A percentile compares a stretch with the other conserved stretches of the same genome.
These are phyloP conservation scores for Mucor velutinosus DNA, from an alignment of 371 early-diverging fungal species.

Conservation along the genomic window DNA sequence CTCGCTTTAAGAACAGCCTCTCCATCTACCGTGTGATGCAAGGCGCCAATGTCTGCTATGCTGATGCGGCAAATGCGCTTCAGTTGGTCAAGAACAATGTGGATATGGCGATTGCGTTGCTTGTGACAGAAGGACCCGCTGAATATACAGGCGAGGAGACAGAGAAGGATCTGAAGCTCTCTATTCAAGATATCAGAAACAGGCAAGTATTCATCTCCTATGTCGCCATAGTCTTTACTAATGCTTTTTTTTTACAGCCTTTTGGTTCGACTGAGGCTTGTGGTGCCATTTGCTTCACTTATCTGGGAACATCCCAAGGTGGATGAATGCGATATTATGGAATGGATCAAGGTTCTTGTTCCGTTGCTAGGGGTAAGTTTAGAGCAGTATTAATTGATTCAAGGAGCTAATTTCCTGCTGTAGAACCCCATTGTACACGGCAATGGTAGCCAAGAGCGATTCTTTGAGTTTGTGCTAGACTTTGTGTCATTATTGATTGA, in stretches of 20 bases:
- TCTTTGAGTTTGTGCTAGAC: constrained; percentile 65
- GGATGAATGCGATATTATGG: constrained; percentile 50
- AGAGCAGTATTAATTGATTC: too few species aligned
- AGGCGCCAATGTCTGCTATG: constrained; percentile 45
- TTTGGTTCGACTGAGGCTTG: constrained; percentile 51
- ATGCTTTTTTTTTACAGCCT: constrained; percentile 22
- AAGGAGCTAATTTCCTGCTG: background rate
- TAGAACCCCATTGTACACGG: constrained; percentile 63
- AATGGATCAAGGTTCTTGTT: constrained; percentile 45
- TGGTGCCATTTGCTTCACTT: constrained; percentile 58
- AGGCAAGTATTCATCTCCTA: constrained; percentile 22
- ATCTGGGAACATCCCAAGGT: constrained; percentile 59
- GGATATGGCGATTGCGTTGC: constrained; percentile 39
- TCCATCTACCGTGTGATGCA: constrained; percentile 57
- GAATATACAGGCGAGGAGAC: constrained; percentile 22
- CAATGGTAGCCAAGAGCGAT: constrained; percentile 61
- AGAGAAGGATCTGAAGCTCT: constrained; percentile 16
- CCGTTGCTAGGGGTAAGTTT: constrained; percentile 43
- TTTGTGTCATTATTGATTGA: constrained; percentile 63
- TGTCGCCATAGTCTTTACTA: background rate
- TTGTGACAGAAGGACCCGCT: constrained; percentile 39
- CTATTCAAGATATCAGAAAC: constrained; percentile 47
- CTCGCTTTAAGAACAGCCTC: constrained; percentile 43
- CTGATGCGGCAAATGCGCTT: constrained; percentile 49
- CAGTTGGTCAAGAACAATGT: constrained; percentile 38